A percentile compares a stretch with the other conserved stretches of the same genome.
phyloP scores from a whole-genome alignment of 768 basidiomycete genomes.

The Steccherinum ochraceum region DNA sequence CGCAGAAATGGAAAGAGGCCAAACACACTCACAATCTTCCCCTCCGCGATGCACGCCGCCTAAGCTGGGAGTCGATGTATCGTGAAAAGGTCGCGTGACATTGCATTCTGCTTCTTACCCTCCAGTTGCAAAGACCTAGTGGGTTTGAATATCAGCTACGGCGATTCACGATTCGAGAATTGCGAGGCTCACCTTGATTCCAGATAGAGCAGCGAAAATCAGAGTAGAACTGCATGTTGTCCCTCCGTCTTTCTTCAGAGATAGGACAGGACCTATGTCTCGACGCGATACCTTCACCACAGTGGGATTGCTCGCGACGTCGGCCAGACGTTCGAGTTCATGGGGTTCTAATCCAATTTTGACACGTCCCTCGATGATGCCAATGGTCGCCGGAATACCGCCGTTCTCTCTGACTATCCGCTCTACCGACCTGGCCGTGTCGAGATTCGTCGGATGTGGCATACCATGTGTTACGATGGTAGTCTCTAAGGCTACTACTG shows the following conservation, averaged over 20 bases:
- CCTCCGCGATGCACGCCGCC: slow-evolving; percentile 83
- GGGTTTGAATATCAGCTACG: slow-evolving; percentile 1
- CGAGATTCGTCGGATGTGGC: slow-evolving; percentile 71
- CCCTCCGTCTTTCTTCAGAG: slow-evolving; percentile 67
- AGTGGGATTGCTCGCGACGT: slow-evolving; percentile 32
- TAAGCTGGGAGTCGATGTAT: no score
- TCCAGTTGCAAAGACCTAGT: slow-evolving; percentile 84
- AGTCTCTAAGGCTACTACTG: slow-evolving; percentile 89
- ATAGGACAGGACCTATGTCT: slow-evolving; percentile 74
- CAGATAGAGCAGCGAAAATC: slow-evolving; percentile 71
- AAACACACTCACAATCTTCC: slow-evolving; percentile 46
- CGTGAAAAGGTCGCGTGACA: slow-evolving; percentile 7
- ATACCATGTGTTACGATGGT: slow-evolving; percentile 92
- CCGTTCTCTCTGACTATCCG: slow-evolving; percentile 65
- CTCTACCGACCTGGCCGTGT: slow-evolving; percentile 69
- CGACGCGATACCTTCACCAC: slow-evolving; percentile 69
- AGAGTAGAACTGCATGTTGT: slow-evolving; percentile 70
- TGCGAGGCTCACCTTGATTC: slow-evolving; percentile 79
- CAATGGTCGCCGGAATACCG: slow-evolving; percentile 88
- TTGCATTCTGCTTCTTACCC: slow-evolving; percentile 45
- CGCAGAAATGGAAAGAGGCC: no score
- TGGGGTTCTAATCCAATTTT: slow-evolving; percentile 71
- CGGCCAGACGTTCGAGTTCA: slow-evolving; percentile 68
- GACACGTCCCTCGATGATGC: slow-evolving; percentile 72
- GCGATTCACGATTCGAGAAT: no score